phyloP scores from a whole-genome alignment of 495 filamentous ascomycete species.

The Aspergillus panamensis region DNA sequence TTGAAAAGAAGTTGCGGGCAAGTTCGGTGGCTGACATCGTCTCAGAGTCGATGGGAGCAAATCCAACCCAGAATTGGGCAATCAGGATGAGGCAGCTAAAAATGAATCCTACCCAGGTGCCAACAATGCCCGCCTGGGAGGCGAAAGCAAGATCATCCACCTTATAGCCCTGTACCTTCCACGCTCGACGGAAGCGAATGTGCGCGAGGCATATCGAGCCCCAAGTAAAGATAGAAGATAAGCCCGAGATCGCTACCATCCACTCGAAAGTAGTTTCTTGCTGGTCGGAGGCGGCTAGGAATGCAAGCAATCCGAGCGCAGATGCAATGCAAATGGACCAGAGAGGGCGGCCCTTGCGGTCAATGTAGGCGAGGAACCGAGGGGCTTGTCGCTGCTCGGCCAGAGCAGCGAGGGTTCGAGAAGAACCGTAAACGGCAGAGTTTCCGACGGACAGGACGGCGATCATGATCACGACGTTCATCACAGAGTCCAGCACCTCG shows the following conservation, averaged over 20 bases:
- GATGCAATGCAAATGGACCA: constrained; percentile 68
- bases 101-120: constrained; percentile 77
- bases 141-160: constrained; percentile 75
- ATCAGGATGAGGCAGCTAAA: constrained; percentile 81
- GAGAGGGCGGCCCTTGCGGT: constrained; percentile 77
- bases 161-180: constrained; percentile 64
- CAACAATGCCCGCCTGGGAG: constrained; percentile 74
- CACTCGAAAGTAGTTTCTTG: constrained; percentile 70
- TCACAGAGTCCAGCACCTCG: constrained; percentile 68
- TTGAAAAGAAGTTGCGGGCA: constrained; percentile 65
- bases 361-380: constrained; percentile 71
- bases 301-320: constrained; percentile 69
- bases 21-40: constrained; percentile 39
- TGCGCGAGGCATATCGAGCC: constrained; percentile 82
- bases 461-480: constrained; percentile 89
- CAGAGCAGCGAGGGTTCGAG: constrained; percentile 79
- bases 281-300: constrained; percentile 64
- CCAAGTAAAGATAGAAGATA: constrained; percentile 93
- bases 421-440: constrained; percentile 81
- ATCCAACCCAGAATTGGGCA: constrained; percentile 91
- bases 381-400: constrained; percentile 85
- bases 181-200: constrained; percentile 86
- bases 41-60: constrained; percentile 66
- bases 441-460: constrained; percentile 86
- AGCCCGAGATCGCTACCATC: constrained; percentile 86